Evolutionary conservation across 768 basidiomycete genomes (phyloP).

Genomic region (Polyporus arcularius): DNA sequence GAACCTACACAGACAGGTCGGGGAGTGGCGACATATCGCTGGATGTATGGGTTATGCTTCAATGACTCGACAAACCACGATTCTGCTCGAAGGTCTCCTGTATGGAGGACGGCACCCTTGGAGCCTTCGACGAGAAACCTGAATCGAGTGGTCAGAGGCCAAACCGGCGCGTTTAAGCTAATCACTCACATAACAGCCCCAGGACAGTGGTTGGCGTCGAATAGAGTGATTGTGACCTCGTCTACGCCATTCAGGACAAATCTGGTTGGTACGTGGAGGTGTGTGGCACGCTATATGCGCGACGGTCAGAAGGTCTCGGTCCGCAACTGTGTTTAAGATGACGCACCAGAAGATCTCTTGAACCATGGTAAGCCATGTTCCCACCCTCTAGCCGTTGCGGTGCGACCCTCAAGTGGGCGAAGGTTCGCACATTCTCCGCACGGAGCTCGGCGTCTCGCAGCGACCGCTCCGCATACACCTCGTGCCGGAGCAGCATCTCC

Average conservation of each 20-base stretch:
- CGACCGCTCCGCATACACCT: conserved; percentile 66
- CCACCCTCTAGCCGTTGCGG: conserved; percentile 51
- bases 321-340: not conserved
- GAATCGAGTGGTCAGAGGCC: not conserved
- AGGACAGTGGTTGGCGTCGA: conserved; percentile 95
- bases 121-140: conserved; percentile 86
- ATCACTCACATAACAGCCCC: conserved; percentile 85
- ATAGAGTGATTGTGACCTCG: conserved; percentile 69
- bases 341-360: conserved; percentile 70
- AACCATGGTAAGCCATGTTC: conserved; percentile 46
- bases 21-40: conserved; percentile 58
- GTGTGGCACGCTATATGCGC: conserved; percentile 50
- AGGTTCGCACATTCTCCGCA: conserved; percentile 58
- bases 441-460: conserved; percentile 53
- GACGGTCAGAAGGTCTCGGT: not conserved
- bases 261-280: conserved; percentile 62
- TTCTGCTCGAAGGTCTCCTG: conserved; percentile 92
- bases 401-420: conserved; percentile 64
- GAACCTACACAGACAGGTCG: not conserved
- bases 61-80: conserved; percentile 74
- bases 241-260: conserved; percentile 59
- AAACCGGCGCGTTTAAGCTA: not conserved
- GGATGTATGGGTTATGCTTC: conserved; percentile 66
- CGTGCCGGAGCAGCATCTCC: conserved; percentile 79
- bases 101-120: conserved; percentile 78